A percentile compares a stretch with the other conserved stretches of the same genome.
Evolutionary conservation across 306 rosid species (phyloP).

Genomic region (Vigna hirtella): DNA sequence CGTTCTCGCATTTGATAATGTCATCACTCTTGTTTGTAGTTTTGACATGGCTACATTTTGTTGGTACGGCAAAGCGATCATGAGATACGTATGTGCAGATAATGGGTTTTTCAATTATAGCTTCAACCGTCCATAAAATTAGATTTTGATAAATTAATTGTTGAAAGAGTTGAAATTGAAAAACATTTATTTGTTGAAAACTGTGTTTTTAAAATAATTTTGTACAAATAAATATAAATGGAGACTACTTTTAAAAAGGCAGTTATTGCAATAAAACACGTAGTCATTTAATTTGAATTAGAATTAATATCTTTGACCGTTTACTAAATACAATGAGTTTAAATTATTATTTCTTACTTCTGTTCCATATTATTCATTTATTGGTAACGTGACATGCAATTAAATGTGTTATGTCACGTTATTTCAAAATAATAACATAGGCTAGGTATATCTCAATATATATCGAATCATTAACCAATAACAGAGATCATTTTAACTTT

Average conservation of each 20-base stretch:
- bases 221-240: background rate
- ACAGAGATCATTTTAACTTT: too few relatives aligned
- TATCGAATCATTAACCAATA: too few relatives aligned
- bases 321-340: too few relatives aligned
- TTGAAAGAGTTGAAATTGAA: background rate
- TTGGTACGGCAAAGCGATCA: background rate
- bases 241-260: background rate
- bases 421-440: too few relatives aligned
- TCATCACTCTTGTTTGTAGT: background rate
- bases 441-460: too few relatives aligned
- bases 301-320: too few relatives aligned
- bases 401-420: too few relatives aligned
- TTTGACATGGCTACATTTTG: background rate
- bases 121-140: background rate
- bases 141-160: background rate
- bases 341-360: too few relatives aligned
- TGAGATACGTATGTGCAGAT: background rate
- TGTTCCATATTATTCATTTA: too few relatives aligned
- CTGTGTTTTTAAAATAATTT: background rate
- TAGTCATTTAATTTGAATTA: background rate
- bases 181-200: background rate
- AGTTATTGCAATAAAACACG: too few relatives aligned
- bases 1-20: constrained; percentile 11
- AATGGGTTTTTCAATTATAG: background rate
- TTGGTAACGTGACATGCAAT: too few relatives aligned